Base-by-base conservation (phyloP, 73 alveolate genomes). In the Tetrahymena elliotti region DNA sequence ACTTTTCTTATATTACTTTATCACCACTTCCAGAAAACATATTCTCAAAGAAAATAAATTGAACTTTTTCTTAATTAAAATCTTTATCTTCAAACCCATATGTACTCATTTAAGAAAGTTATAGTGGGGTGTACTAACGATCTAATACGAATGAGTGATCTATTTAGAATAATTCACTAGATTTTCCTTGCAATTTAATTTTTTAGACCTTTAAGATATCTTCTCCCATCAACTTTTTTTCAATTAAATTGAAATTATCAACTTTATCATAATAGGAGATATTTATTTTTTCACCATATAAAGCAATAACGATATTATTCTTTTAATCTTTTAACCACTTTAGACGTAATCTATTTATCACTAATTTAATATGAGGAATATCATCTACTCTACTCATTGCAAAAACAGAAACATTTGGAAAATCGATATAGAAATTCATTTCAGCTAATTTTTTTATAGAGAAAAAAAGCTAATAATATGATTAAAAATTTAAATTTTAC, bases 371-470 rank as follows among this genome's bases (percentile, higher is more conserved):
- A 24, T 47, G 53, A 34, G 96, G 96, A 16, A 40, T 38, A 52
- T 38, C 38, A 34, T 41, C 68, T 47, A 35, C 82, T 31, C 84
- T 38, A 35, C 95, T 88, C 36, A 94, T 35, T 0, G 96, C 96
- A 94, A 94, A 94, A 10, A 94, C 83, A 20, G 93, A 33, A n/a
- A 94, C 54, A 15, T 84, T 94, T 3, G 36, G 52, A 83, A 94
- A 94, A 94, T 94, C 96, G 13, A 94, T 36, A 82, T 88, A 94
- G 84, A 94, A 94, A 31, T 84, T 68, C 41, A 94, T 94, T 88
- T 94, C 95, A 39, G 96, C 96, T 68, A 10, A 68, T 24, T 68
- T 18, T 9, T 24, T n/a, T 6, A 24, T 5, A n/a, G n/a, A n/a
- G n/a, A n/a, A n/a, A n/a, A n/a, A n/a, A n/a, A n/a, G n/a, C n/a